phyloP scores from a whole-genome alignment of 2,329 filamentous ascomycete genomes.

The Sarocladium kiliense region DNA sequence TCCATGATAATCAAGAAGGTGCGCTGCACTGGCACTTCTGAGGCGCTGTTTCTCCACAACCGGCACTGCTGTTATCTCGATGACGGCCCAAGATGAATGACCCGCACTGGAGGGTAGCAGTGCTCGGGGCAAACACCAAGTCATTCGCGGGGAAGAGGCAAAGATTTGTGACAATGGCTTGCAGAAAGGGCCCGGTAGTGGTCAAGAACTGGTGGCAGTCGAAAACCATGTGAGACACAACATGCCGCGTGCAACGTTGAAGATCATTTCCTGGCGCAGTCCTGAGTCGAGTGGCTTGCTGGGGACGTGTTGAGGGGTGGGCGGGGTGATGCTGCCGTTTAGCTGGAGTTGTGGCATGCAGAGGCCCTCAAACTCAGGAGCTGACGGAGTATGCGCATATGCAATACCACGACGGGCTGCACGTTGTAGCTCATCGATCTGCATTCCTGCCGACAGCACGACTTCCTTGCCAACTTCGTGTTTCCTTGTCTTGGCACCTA shows the following conservation, averaged over 20 bases:
- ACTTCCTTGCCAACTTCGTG: not conserved
- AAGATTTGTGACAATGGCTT: not conserved
- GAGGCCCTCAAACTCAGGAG: no score
- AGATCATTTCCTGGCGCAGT: constrained; percentile 1
- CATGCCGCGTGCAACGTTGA: not conserved
- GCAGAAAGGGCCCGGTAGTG: not conserved
- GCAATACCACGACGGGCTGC: not conserved
- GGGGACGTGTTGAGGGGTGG: not conserved
- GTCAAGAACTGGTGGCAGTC: not conserved
- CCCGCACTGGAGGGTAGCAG: no score
- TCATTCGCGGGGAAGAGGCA: not conserved
- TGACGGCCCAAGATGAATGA: no score
- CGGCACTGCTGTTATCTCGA: no score
- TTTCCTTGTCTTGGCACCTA: not conserved
- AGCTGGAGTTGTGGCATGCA: not conserved
- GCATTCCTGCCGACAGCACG: not conserved
- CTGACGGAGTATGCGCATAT: not conserved
- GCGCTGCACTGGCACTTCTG: no score
- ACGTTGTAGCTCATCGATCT: not conserved
- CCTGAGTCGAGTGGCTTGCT: constrained; percentile 4
- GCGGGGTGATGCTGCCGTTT: not conserved
- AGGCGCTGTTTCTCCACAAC: no score
- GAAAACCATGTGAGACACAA: not conserved
- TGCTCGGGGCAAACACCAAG: not conserved
- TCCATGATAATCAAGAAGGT: no score